These are phyloP conservation scores for Melampsora medusae DNA, from an alignment of 1,284 basidiomycete genomes.

Conservation along the genomic window DNA sequence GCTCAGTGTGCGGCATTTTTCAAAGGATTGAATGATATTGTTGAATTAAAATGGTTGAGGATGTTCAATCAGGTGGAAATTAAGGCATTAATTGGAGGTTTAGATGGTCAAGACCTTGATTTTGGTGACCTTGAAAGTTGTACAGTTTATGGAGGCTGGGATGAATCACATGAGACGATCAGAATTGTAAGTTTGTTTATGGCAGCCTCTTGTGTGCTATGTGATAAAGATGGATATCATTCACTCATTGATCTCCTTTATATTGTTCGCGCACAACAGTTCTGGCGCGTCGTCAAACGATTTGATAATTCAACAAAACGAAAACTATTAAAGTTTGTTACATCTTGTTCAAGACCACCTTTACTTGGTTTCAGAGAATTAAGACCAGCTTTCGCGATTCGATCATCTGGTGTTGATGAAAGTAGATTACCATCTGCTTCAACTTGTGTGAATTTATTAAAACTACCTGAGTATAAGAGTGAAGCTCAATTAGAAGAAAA, in stretches of 20 bases:
- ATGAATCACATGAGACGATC: conserved; percentile 69
- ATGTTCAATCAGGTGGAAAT: conserved; percentile 95
- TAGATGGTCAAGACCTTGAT: conserved; percentile 63
- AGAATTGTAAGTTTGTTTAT: conserved; percentile 66
- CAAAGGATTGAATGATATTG: conserved; percentile 79
- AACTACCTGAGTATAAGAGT: conserved; percentile 69
- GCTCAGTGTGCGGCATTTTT: conserved; percentile 71
- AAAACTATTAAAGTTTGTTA: conserved; percentile 79
- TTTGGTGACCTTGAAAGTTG: conserved; percentile 72
- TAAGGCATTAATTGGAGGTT: conserved; percentile 51
- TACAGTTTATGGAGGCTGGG: conserved; percentile 72
- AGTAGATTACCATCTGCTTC: conserved; percentile 57
- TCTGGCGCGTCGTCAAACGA: conserved; percentile 55
- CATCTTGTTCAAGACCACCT: conserved; percentile 83
- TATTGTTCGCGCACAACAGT: conserved; percentile 25
- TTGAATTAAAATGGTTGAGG: conserved; percentile 79
- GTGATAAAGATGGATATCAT: background rate
- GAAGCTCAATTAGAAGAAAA: conserved; percentile 69
- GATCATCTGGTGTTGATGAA: conserved; percentile 71
- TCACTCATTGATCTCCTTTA: background rate
- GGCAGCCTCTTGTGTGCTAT: conserved; percentile 47
- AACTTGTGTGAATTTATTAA: conserved; percentile 73
- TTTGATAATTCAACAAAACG: conserved; percentile 70
- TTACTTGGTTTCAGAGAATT: conserved; percentile 83
- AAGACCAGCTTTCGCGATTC: conserved; percentile 77